Base-by-base conservation (phyloP, 73 alveolate genomes). In the Tetrahymena thermophila region DNA sequence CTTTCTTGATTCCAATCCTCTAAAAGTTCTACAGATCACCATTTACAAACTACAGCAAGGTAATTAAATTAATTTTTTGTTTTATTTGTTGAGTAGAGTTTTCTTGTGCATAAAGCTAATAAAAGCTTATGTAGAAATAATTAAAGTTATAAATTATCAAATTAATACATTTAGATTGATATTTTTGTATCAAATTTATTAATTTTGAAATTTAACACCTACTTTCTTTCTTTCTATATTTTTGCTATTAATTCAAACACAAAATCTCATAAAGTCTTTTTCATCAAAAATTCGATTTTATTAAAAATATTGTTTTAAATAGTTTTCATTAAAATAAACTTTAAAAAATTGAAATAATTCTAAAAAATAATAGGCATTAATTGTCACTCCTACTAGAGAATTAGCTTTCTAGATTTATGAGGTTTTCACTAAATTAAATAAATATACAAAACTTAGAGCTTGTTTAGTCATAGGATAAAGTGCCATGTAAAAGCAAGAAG, bases 1-100 rank as follows among this genome's bases (percentile, higher is more conserved):
- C 99, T 34, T 99, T 98, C 97, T 95, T 99, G 93, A 97, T 99
- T 35, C 99, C 99, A 1, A 98, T 99, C 13, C 98, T 99, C 71
- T 99, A 99, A 95, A 97, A 98, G 95, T 96, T 98, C 56, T 96
- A 98, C 89, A 93, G 84, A 50, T 37, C 94, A 0, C 89, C 71
- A 9, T 71, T 71, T 34, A 71, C 89, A 28, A 71, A 71, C 89
- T 71, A 71, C 23, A 71, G 89, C 89, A 71, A 71, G 89, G 89
- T 71, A 71, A 71, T 56, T 9, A 19, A 23, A 19, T 11, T 43
- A 50, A n/a, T 93, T 56, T 56, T 3, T 34, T 34, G 16, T 28
- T 17, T 21, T 35, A 34, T 35, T 37, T 21, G 3, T 34, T 34
- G 38, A 93, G 40, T 31, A 94, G 94, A 16, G 40, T 85, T 13